Conservation (phyloP, 441 rosid genomes). For the Croton setiger region DNA sequence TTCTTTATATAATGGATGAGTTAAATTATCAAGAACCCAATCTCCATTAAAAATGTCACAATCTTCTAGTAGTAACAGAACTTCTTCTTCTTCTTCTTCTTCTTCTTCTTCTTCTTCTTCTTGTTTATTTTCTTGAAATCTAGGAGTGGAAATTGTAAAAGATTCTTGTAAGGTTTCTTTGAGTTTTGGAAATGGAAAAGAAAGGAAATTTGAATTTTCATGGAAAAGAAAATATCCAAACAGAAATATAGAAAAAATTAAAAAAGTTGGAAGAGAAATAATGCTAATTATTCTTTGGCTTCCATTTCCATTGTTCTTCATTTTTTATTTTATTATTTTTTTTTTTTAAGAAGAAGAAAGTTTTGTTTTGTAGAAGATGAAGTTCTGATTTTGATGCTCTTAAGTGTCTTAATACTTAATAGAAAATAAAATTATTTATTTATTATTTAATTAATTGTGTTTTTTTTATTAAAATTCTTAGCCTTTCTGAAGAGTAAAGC, state of each 20-base stretch:
- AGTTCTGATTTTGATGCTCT: not conserved
- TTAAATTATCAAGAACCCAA: constrained; percentile 60
- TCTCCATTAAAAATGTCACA: constrained; percentile 68
- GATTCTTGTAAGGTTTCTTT: constrained; percentile 5
- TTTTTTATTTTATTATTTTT: too few species aligned
- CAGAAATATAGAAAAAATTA: constrained; percentile 25
- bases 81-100: constrained; percentile 27
- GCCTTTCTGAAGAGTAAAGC: constrained; percentile 4
- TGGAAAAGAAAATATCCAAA: constrained; percentile 31
- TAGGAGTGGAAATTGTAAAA: not conserved
- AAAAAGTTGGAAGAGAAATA: constrained; percentile 18
- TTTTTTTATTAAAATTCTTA: too few species aligned
- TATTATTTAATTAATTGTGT: too few species aligned
- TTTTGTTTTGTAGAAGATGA: not conserved
- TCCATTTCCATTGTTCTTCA: constrained; percentile 20
- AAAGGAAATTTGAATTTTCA: constrained; percentile 16
- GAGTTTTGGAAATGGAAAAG: constrained; percentile 22
- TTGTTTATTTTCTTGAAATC: constrained; percentile 2
- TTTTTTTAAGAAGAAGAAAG: too few species aligned
- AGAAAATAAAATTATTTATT: too few species aligned
- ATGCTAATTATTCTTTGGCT: constrained; percentile 25
- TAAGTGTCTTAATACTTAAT: not conserved
- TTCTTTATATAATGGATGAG: constrained; percentile 69
- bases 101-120: too few species aligned
- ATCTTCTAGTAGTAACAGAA: constrained; percentile 46